A percentile compares a stretch with the other conserved stretches of the same genome.
phyloP scores from a whole-genome alignment of 2,329 filamentous ascomycete genomes.

The Penicillium sp. region DNA sequence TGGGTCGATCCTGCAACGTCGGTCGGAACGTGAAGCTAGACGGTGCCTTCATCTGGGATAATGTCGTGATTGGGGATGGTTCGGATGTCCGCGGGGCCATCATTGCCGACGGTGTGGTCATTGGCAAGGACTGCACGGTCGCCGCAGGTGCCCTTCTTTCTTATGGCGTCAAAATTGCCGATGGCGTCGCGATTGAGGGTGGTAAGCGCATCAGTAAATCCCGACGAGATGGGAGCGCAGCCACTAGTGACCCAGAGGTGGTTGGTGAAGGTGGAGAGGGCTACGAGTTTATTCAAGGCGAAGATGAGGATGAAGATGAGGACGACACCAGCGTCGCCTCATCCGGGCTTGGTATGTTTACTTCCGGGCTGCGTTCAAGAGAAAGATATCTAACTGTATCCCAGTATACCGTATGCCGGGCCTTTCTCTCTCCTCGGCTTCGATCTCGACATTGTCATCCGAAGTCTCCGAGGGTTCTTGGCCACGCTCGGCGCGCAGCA shows the following conservation, averaged over 20 bases:
- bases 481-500: conserved; percentile 69
- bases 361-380: too few species aligned
- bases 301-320: conserved; percentile 64
- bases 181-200: conserved; percentile 51
- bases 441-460: conserved; percentile 64
- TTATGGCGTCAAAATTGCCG: conserved; percentile 69
- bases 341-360: conserved; percentile 40
- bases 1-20: conserved; percentile 82
- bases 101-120: conserved; percentile 66
- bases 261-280: conserved; percentile 61
- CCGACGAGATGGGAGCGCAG: conserved; percentile 44
- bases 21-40: conserved; percentile 78
- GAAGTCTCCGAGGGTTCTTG: conserved; percentile 57
- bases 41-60: conserved; percentile 84
- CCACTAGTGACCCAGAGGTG: conserved; percentile 50
- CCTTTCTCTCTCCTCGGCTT: conserved; percentile 48
- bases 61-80: conserved; percentile 72
- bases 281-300: conserved; percentile 63
- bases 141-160: conserved; percentile 74
- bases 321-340: conserved; percentile 62
- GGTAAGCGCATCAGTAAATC: conserved; percentile 46
- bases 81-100: conserved; percentile 69
- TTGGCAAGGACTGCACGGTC: conserved; percentile 70
- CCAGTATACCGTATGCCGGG: conserved; percentile 55
- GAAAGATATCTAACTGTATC: too few species aligned